Conservation (phyloP, 1,139 yeast genomes). For the Meyerozyma elateridarum region DNA sequence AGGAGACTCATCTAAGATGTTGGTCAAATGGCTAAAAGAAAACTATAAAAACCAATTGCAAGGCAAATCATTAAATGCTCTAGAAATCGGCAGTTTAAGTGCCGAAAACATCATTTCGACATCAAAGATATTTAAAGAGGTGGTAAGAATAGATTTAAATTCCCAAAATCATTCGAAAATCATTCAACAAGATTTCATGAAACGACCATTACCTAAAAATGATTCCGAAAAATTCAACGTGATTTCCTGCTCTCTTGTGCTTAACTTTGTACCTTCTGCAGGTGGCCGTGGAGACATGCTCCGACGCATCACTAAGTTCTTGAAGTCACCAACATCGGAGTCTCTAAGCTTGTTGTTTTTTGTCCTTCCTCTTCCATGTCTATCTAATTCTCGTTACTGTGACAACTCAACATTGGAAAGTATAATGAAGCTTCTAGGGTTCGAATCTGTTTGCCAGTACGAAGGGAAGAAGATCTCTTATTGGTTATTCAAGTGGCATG, state of each 20-base stretch:
- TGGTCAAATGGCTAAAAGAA: slow-evolving; percentile 60
- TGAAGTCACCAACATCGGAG: slow-evolving; percentile 29
- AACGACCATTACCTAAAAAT: slow-evolving; percentile 54
- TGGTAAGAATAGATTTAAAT: slow-evolving; percentile 71
- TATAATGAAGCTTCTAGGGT: slow-evolving; percentile 61
- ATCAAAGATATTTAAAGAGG: slow-evolving; percentile 40
- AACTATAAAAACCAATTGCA: slow-evolving; percentile 10
- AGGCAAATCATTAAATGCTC: slow-evolving; percentile 46
- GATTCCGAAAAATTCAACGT: slow-evolving; percentile 50
- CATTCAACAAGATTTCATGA: slow-evolving; percentile 77
- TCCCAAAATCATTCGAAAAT: slow-evolving; percentile 69
- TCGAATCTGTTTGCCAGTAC: slow-evolving; percentile 39
- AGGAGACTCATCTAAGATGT: slow-evolving; percentile 80
- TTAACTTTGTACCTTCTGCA: slow-evolving; percentile 81
- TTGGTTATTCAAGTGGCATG: slow-evolving; percentile 58
- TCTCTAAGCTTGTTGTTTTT: slow-evolving; percentile 49
- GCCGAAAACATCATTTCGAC: slow-evolving; percentile 67
- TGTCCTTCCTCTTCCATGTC: slow-evolving; percentile 86
- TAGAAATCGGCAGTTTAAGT: slow-evolving; percentile 82
- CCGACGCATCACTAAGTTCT: slow-evolving; percentile 51
- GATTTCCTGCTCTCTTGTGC: slow-evolving; percentile 78
- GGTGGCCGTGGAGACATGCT: slow-evolving; percentile 74
- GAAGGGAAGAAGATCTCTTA: slow-evolving; percentile 76
- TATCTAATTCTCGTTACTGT: slow-evolving; percentile 75
- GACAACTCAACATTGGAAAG: slow-evolving; percentile 37